These are phyloP conservation scores for Alternaria alternata DNA, from an alignment of 2,329 filamentous ascomycete species.

Conservation along the genomic window DNA sequence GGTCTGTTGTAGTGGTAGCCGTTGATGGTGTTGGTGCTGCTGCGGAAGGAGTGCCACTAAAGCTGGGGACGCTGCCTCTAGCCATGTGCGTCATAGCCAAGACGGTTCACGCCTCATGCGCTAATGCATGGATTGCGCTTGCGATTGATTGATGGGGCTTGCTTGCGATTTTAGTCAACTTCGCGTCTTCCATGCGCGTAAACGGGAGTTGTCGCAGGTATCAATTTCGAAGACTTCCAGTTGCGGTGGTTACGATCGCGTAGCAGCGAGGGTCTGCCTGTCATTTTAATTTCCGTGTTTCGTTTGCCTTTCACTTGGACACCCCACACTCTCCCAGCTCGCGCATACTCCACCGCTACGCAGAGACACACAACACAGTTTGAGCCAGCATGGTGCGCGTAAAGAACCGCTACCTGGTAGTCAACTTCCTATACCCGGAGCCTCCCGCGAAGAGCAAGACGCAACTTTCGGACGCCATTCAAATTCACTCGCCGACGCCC, in stretches of 20 bases:
- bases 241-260: neutral
- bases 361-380: neutral
- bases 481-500: conserved; percentile 81
- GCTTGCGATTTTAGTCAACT: neutral
- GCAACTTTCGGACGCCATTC: conserved; percentile 67
- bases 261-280: neutral
- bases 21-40: conserved; percentile 9
- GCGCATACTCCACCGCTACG: neutral
- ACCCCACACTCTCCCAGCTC: neutral
- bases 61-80: conserved; percentile 36
- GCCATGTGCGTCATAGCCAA: conserved; percentile 37
- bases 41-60: conserved; percentile 22
- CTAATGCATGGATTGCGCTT: conserved; percentile 19
- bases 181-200: conserved; percentile 4
- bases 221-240: neutral
- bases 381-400: conserved; percentile 80
- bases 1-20: conserved; percentile 8
- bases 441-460: conserved; percentile 49
- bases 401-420: conserved; percentile 94
- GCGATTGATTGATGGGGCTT: neutral
- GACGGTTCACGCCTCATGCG: conserved; percentile 14
- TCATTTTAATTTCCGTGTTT: conserved; percentile 2
- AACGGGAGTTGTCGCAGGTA: neutral
- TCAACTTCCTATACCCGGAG: conserved; percentile 88
- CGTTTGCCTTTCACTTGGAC: neutral